Conservation (phyloP, 2,329 filamentous ascomycete species). For the Penicillium brevicompactum region DNA sequence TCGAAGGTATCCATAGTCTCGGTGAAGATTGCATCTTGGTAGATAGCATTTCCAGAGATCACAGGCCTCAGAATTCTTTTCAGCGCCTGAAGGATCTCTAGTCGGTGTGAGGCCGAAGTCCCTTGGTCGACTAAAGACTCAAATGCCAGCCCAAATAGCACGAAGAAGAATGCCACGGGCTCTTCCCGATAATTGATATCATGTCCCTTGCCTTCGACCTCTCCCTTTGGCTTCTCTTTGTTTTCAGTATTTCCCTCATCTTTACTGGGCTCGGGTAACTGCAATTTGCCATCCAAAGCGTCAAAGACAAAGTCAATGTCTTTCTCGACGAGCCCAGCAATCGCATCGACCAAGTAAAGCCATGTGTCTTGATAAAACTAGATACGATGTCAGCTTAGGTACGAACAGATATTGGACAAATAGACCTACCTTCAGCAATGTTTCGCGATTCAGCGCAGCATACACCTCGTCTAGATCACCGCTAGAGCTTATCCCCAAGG, state of each 20-base stretch:
- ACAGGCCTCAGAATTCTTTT: constrained; percentile 94
- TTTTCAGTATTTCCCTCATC: constrained; percentile 21
- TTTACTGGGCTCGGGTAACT: constrained; percentile 31
- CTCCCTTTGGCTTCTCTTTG: constrained; percentile 18
- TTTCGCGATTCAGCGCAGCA: constrained; percentile 90
- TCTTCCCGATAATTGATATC: constrained; percentile 98
- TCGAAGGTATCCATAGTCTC: constrained; percentile 97
- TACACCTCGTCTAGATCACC: constrained; percentile 93
- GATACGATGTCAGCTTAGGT: not conserved
- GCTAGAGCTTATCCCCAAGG: constrained; percentile 77
- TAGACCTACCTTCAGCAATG: constrained; percentile 67
- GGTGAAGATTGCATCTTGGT: constrained; percentile 91
- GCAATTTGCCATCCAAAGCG: constrained; percentile 80
- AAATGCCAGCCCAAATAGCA: constrained; percentile 93
- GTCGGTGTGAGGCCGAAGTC: constrained; percentile 71
- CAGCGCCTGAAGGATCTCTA: constrained; percentile 86
- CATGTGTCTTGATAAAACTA: constrained; percentile 95
- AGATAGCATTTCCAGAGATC: constrained; percentile 94
- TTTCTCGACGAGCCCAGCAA: constrained; percentile 94
- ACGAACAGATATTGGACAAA: not conserved
- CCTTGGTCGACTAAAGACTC: constrained; percentile 88
- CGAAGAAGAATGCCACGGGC: constrained; percentile 97
- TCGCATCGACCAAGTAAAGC: constrained; percentile 95
- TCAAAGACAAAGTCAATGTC: constrained; percentile 98
- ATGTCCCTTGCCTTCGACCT: constrained; percentile 58